Evolutionary conservation across 106 monocot species (phyloP).

Genomic region (Dendrobium catenatum): DNA sequence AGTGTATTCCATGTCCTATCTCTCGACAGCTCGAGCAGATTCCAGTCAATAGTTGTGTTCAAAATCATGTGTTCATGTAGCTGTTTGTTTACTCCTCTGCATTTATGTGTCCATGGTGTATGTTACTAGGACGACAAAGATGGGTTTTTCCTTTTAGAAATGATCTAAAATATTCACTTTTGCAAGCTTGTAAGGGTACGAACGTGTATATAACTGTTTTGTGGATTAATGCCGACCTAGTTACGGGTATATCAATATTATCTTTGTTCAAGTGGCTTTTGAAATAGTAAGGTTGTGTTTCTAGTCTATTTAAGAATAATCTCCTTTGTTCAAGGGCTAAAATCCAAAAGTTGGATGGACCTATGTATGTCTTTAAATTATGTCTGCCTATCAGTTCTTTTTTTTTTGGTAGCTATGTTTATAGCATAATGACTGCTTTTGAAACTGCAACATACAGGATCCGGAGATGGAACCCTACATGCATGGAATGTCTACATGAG

Average conservation of each 20-base stretch:
- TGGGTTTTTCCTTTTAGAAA: neutral
- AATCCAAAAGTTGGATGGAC: neutral
- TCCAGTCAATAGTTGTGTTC: neutral
- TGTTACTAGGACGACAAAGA: neutral
- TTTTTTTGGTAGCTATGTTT: neutral
- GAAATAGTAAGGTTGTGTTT: neutral
- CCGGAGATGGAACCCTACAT: conserved; percentile 94
- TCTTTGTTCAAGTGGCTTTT: neutral
- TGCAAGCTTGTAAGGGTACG: neutral
- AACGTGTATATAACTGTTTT: neutral
- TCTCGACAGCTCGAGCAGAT: too few species aligned
- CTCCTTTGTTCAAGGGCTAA: neutral
- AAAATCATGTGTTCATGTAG: neutral
- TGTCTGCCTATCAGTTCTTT: neutral
- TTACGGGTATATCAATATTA: neutral
- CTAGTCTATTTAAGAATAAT: neutral
- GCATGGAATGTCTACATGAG: conserved; percentile 69
- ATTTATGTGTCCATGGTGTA: neutral
- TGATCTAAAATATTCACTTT: neutral
- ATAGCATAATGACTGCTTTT: neutral
- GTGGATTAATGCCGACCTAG: neutral
- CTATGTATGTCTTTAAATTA: neutral
- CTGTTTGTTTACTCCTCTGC: neutral
- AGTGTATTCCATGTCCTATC: too few species aligned
- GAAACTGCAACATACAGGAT: conserved; percentile 35